These are phyloP conservation scores for Silene conica DNA, from an alignment of 148 eudicot genomes.

Conservation along the genomic window DNA sequence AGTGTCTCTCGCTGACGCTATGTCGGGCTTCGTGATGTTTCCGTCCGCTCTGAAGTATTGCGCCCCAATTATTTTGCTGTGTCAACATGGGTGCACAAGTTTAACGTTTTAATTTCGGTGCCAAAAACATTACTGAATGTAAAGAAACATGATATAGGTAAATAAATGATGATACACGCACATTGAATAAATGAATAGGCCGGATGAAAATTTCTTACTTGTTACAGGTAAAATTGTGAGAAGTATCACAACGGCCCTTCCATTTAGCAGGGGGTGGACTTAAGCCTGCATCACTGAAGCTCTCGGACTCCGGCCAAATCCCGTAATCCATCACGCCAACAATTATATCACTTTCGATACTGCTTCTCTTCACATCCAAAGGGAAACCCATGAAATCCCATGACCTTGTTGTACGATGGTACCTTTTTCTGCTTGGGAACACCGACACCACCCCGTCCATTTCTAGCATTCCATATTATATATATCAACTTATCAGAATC, in stretches of 20 bases:
- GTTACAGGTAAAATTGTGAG: slow-evolving; percentile 48
- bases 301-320: slow-evolving; percentile 41
- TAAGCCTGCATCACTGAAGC: slow-evolving; percentile 35
- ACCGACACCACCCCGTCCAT: slow-evolving; percentile 43
- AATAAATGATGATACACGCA: too few species aligned
- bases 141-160: too few species aligned
- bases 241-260: slow-evolving; percentile 44
- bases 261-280: slow-evolving; percentile 49
- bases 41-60: slow-evolving; percentile 30
- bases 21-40: slow-evolving; percentile 2
- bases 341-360: slow-evolving; percentile 32
- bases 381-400: slow-evolving; percentile 56
- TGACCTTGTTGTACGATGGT: slow-evolving; percentile 40
- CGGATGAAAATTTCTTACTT: slow-evolving; percentile 26
- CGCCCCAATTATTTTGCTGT: slow-evolving; percentile 56
- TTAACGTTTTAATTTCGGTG: too few species aligned
- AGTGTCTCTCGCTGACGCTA: slow-evolving; percentile 39
- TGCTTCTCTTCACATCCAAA: slow-evolving; percentile 14
- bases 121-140: too few species aligned
- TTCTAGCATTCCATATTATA: slow-evolving; percentile 16
- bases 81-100: too few species aligned
- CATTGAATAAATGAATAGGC: too few species aligned
- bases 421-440: slow-evolving; percentile 28
- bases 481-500: neutral
- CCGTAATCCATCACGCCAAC: slow-evolving; percentile 27